A percentile compares a stretch with the other conserved stretches of the same genome.
These are phyloP conservation scores for Cytidiella melzeri DNA, from an alignment of 768 basidiomycete genomes.

Conservation along the genomic window DNA sequence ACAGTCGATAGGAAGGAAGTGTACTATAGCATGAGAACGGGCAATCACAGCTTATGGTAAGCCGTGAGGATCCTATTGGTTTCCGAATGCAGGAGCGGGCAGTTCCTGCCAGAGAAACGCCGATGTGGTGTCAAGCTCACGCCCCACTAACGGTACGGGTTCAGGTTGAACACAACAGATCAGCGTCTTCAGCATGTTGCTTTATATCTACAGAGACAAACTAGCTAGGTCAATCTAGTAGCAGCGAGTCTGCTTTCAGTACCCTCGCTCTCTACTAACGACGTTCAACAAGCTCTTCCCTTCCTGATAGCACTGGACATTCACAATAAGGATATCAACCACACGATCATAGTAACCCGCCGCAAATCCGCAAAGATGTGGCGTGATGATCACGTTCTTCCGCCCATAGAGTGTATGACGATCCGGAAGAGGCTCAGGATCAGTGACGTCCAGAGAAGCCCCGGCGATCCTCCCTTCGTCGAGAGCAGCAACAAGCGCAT, in stretches of 20 bases:
- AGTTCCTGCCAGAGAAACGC: no score
- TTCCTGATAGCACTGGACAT: background rate
- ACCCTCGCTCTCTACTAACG: conserved; percentile 4
- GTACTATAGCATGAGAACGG: no score
- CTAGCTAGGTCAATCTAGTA: no score
- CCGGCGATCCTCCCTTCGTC: conserved; percentile 11
- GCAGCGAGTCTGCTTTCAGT: background rate
- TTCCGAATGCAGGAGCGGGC: no score
- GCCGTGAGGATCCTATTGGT: no score
- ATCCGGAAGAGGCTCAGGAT: conserved; percentile 10
- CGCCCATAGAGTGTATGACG: conserved; percentile 12
- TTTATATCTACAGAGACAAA: no score
- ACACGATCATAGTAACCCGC: conserved; percentile 2
- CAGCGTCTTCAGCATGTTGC: no score
- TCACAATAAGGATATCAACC: conserved; percentile 5
- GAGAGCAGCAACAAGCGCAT: conserved; percentile 8
- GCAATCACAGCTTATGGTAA: no score
- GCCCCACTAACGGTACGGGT: no score
- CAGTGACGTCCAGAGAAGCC: conserved; percentile 10
- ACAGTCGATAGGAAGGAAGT: no score
- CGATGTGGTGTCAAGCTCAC: no score
- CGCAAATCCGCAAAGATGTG: conserved; percentile 11
- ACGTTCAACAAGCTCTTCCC: background rate
- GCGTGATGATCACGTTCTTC: conserved; percentile 12
- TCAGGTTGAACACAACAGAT: no score